Evolutionary conservation across 1,139 yeast genomes (phyloP).

Genomic region (Sugiyamaella pinicola): DNA sequence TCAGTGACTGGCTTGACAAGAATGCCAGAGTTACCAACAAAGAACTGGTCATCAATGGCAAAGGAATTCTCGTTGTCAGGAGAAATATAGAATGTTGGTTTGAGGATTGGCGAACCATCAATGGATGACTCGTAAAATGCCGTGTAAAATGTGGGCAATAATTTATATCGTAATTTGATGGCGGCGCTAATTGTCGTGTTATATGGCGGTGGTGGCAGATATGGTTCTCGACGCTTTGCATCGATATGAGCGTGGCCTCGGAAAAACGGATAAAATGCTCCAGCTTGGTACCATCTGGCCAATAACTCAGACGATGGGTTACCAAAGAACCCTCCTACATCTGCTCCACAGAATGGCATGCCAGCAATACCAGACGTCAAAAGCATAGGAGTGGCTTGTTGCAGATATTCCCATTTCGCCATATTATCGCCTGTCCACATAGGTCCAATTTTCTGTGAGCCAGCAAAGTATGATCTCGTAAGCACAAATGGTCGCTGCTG

Average conservation of each 20-base stretch:
- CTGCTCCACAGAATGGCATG: slow-evolving; percentile 94
- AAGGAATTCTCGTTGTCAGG: slow-evolving; percentile 56
- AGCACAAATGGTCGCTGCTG: slow-evolving; percentile 81
- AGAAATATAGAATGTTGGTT: slow-evolving; percentile 70
- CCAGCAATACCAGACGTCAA: slow-evolving; percentile 81
- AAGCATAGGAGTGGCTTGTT: slow-evolving; percentile 82
- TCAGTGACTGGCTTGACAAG: slow-evolving; percentile 81
- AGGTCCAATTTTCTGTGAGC: slow-evolving; percentile 89
- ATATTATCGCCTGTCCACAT: slow-evolving; percentile 98
- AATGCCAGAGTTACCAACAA: slow-evolving; percentile 70
- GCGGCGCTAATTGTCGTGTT: slow-evolving; percentile 71
- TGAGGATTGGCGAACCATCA: slow-evolving; percentile 69
- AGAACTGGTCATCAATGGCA: slow-evolving; percentile 80
- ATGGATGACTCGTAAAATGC: slow-evolving; percentile 67
- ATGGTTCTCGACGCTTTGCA: slow-evolving; percentile 89
- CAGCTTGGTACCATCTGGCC: slow-evolving; percentile 94
- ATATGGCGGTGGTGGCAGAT: slow-evolving; percentile 76
- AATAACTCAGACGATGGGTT: slow-evolving; percentile 79
- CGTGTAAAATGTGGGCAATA: slow-evolving; percentile 81
- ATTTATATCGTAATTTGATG: slow-evolving; percentile 66
- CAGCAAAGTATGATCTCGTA: slow-evolving; percentile 84
- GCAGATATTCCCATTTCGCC: slow-evolving; percentile 88
- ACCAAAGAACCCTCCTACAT: slow-evolving; percentile 95
- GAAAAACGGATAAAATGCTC: slow-evolving; percentile 94
- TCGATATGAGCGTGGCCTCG: slow-evolving; percentile 97